phyloP scores from a whole-genome alignment of 2,329 filamentous ascomycete genomes.

The Coniochaeta sp. region DNA sequence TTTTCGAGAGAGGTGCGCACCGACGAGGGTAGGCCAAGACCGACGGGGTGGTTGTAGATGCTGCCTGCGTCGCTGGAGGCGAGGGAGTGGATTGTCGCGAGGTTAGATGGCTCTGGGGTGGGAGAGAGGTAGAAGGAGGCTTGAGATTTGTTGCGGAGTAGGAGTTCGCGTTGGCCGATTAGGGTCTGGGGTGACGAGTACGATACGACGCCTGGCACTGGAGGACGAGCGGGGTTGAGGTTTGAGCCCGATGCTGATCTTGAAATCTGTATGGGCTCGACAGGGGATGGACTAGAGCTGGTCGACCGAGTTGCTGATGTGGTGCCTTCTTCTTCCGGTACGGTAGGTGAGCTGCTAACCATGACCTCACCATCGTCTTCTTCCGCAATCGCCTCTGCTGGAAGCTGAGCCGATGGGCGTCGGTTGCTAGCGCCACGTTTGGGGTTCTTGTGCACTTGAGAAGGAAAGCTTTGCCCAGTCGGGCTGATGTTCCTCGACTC shows the following conservation, averaged over 20 bases:
- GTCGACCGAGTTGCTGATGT: background rate
- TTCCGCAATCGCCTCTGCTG: conserved; percentile 34
- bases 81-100: conserved; percentile 1
- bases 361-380: conserved; percentile 21
- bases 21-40: background rate
- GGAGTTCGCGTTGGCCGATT: conserved; percentile 46
- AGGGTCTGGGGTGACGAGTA: conserved; percentile 47
- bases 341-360: conserved; percentile 1
- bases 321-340: conserved; percentile 1
- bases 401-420: conserved; percentile 16
- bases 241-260: conserved; percentile 11
- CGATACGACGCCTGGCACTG: conserved; percentile 38
- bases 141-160: conserved; percentile 44
- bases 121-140: conserved; percentile 15
- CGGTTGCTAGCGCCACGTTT: conserved; percentile 6
- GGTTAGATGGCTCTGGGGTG: conserved; percentile 13
- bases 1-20: background rate
- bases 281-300: conserved; percentile 15
- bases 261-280: conserved; percentile 10
- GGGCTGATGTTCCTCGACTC: background rate
- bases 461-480: background rate
- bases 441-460: conserved; percentile 10
- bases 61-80: conserved; percentile 4
- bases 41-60: conserved; percentile 4
- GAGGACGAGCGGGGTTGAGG: conserved; percentile 11